Percentiles rank a stretch among this genome's conserved stretches.
Conservation (phyloP, 73 alveolate genomes). For the Symbiodinium pilosum region DNA sequence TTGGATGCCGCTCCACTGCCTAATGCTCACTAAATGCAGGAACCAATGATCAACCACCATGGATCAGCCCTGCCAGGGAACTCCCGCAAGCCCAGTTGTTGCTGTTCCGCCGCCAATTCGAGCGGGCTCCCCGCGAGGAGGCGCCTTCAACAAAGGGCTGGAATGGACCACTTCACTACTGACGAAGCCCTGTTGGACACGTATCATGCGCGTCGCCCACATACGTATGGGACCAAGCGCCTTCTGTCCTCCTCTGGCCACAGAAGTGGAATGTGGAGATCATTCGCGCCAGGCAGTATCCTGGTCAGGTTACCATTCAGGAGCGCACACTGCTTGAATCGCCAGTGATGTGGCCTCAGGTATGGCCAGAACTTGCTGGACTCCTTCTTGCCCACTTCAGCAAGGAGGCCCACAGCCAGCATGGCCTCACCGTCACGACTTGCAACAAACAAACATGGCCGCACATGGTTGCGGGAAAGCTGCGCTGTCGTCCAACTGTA, state of each 20-base stretch:
- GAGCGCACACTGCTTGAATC: no score
- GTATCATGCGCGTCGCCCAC: no score
- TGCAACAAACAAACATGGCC: no score
- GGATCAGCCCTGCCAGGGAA: no score
- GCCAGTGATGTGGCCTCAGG: conserved; percentile 14
- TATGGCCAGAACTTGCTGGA: conserved; percentile 73
- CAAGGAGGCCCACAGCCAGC: conserved; percentile 72
- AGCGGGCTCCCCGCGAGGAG: conserved; percentile 67
- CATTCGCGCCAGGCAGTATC: conserved; percentile 45
- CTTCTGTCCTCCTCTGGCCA: conserved; percentile 91
- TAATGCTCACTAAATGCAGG: neutral
- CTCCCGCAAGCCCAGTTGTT: conserved; percentile 26
- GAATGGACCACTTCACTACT: neutral
- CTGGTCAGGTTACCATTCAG: no score
- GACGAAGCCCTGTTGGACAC: neutral
- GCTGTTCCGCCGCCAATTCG: conserved; percentile 82
- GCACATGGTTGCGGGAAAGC: neutral
- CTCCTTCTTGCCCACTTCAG: conserved; percentile 67
- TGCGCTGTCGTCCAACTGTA: conserved; percentile 10
- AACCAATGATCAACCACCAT: no score
- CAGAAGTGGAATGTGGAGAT: conserved; percentile 79
- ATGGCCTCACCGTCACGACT: neutral
- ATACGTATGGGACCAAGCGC: no score
- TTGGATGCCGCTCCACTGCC: conserved; percentile 77
- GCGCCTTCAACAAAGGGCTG: conserved; percentile 3